Evolutionary conservation across 129 eudicot genomes (phyloP), one percentile per base, ranked within the genome.

Genomic region (Tagetes erecta): DNA sequence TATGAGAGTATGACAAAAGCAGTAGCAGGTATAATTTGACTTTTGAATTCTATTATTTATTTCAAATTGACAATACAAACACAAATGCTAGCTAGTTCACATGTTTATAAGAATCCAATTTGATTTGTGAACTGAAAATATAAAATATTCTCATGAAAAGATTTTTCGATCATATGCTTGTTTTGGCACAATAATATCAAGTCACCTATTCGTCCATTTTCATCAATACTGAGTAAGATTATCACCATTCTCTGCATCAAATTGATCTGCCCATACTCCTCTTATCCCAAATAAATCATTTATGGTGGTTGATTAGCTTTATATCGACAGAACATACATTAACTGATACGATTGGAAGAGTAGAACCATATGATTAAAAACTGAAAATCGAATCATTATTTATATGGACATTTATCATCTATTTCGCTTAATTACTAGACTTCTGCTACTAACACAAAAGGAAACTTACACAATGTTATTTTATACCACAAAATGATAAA

Each of bases 1-100:
- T 31, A 64, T 38, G 38, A 41, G 51, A 40, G 51, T 40, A 53
- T 64, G 74, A 70, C 81, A 77, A 64, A 76, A 70, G 30, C 13
- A 45, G 13, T 72, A 70, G 30, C 13, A 45, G 13, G 13, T n/a
- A 59, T 51, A 70, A 70, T 52, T 52, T 52, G 64, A 52, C 75
- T 70, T 70, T 52, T n/a, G 7, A n/a, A 40, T 64, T 14, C 50
- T n/a, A 14, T 38, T n/a, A 35, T 4, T 35, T 35, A 60, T 60
- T 60, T 60, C 44, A 40, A 6, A 64, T 38, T n/a, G 35, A 39
- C 49, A 2, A 30, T 40, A 40, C 70, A n/a, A 40, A 39, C 70
- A 40, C 42, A 64, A 39, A n/a, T 38, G 37, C 8, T 2, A 71
- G 47, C 11, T 14, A 6, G 34, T 6, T 59, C 37, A 35, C 0